A percentile compares a stretch with the other conserved stretches of the same genome.
Conservation (phyloP, 1,284 basidiomycete genomes). For the Athelia sp. region DNA sequence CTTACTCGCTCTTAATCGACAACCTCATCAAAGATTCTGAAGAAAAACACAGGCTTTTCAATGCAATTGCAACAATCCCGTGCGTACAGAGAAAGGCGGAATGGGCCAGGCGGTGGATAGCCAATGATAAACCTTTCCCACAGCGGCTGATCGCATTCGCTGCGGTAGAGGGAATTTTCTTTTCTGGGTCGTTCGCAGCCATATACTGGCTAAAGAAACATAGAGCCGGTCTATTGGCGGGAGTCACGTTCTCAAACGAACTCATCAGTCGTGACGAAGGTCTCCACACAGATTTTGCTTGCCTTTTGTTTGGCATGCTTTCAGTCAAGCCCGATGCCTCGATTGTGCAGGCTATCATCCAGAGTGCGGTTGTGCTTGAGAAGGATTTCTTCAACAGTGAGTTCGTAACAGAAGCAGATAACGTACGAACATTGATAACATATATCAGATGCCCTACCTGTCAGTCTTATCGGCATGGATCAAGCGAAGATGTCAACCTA, state of each 20-base stretch:
- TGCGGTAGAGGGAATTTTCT: constrained; percentile 80
- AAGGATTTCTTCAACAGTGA: constrained; percentile 67
- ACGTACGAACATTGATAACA: no score
- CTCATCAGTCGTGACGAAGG: constrained; percentile 80
- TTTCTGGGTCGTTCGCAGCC: constrained; percentile 69
- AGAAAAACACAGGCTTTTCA: constrained; percentile 63
- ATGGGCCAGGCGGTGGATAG: constrained; percentile 77
- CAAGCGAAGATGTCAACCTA: constrained; percentile 86
- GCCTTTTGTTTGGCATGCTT: no score
- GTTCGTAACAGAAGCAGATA: no score
- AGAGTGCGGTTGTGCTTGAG: constrained; percentile 66
- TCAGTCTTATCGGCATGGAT: constrained; percentile 81
- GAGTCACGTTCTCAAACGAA: constrained; percentile 77
- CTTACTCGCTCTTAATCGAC: constrained; percentile 79
- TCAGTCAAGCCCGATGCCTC: constrained; percentile 29
- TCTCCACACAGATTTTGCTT: constrained; percentile 70
- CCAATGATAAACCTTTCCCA: constrained; percentile 58
- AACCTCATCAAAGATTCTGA: constrained; percentile 72
- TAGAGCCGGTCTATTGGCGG: constrained; percentile 79
- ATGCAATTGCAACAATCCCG: constrained; percentile 71
- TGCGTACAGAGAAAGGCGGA: constrained; percentile 66
- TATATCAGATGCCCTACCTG: constrained; percentile 72
- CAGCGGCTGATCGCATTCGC: constrained; percentile 76
- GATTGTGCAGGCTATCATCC: constrained; percentile 59
- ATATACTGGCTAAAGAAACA: constrained; percentile 87